These are phyloP conservation scores for Stylonectria norvegica DNA, from an alignment of 2,329 filamentous ascomycete genomes.

Conservation along the genomic window DNA sequence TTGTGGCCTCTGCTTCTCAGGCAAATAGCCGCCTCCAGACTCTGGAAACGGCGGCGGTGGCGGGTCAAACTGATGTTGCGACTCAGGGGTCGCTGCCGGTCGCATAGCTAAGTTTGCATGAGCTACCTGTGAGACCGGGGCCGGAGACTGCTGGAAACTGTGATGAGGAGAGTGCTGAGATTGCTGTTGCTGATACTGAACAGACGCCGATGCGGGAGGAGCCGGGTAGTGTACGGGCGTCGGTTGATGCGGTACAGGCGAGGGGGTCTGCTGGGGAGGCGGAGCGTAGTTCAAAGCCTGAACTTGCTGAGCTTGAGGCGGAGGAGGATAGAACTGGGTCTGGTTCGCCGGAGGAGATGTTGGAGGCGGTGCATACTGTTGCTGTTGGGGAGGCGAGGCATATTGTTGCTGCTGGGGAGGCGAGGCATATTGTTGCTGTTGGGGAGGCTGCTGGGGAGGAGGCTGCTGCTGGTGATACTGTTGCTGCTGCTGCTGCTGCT, in stretches of 20 bases:
- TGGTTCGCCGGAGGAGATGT: slow-evolving; percentile 46
- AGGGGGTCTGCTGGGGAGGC: slow-evolving; percentile 31
- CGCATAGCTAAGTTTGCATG: slow-evolving; percentile 22
- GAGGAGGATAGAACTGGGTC: slow-evolving; percentile 45
- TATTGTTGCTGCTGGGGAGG: slow-evolving; percentile 17
- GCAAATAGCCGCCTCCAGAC: slow-evolving; percentile 21
- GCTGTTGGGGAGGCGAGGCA: slow-evolving; percentile 26
- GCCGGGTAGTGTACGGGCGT: slow-evolving; percentile 1
- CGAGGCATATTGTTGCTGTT: slow-evolving; percentile 16
- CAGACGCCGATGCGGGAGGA: slow-evolving; percentile 19
- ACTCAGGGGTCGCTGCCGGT: slow-evolving; percentile 21
- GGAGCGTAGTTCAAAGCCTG: slow-evolving; percentile 30
- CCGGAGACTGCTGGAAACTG: slow-evolving; percentile 8
- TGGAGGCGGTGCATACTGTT: slow-evolving; percentile 45
- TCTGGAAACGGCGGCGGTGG: slow-evolving; percentile 25
- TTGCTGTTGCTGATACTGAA: slow-evolving; percentile 21
- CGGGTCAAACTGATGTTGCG: slow-evolving; percentile 27
- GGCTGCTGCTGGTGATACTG: too few species aligned
- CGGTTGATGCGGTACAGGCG: slow-evolving; percentile 24
- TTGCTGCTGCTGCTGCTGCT: slow-evolving; percentile 14
- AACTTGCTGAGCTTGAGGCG: slow-evolving; percentile 34
- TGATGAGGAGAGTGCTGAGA: slow-evolving; percentile 23
- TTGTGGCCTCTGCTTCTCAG: slow-evolving; percentile 29
- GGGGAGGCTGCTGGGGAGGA: too few species aligned
- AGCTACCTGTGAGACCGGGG: slow-evolving; percentile 11